Evolutionary conservation across 2,329 filamentous ascomycete species (phyloP).

Genomic region (Penicillium janthinellum): DNA sequence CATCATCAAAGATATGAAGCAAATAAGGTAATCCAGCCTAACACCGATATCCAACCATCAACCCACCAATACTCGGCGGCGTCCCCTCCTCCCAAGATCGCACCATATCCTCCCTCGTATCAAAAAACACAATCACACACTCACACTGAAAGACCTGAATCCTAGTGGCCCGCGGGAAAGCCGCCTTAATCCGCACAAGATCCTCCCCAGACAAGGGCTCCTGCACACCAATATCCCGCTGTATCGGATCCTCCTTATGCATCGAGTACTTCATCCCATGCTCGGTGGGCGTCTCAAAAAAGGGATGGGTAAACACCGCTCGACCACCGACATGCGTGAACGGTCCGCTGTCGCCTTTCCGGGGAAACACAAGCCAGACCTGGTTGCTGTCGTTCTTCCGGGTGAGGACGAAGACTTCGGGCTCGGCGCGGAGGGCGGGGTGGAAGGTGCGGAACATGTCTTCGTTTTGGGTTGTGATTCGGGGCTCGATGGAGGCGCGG

Average conservation of each 20-base stretch:
- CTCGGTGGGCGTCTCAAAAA: neutral
- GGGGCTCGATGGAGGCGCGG: neutral
- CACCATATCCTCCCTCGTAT: constrained; percentile 1
- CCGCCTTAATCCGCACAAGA: neutral
- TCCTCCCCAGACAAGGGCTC: neutral
- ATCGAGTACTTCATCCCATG: neutral
- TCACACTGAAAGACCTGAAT: constrained; percentile 3
- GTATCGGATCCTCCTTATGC: neutral
- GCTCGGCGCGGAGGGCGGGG: neutral
- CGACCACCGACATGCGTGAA: neutral
- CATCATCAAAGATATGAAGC: neutral
- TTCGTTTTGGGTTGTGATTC: neutral
- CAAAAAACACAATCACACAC: constrained; percentile 2
- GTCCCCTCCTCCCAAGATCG: constrained; percentile 2
- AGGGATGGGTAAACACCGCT: neutral
- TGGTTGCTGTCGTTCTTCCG: neutral
- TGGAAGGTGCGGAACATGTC: constrained; percentile 4
- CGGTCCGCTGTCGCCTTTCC: neutral
- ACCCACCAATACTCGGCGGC: neutral
- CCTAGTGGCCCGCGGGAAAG: neutral
- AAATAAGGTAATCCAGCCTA: neutral
- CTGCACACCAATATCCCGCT: neutral
- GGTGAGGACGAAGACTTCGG: constrained; percentile 3
- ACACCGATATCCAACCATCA: constrained; percentile 2
- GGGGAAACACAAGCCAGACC: constrained; percentile 2